phyloP scores from a whole-genome alignment of 345 rosid species.

The Salix dunnii region DNA sequence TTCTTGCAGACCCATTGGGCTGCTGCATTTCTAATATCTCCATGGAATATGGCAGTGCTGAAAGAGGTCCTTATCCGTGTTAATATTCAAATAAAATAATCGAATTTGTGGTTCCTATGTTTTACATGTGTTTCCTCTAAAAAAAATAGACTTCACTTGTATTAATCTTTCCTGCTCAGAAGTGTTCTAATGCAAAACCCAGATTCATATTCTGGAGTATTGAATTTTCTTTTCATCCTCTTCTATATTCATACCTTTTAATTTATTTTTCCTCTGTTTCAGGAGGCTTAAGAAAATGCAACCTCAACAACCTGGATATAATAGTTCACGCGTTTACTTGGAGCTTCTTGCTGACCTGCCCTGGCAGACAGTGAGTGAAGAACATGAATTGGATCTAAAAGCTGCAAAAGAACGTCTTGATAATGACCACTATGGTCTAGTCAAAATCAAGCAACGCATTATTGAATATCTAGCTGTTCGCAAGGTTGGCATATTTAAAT shows the following conservation, averaged over 20 bases:
- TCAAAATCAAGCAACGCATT: constrained; percentile 92
- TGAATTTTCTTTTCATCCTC: not conserved
- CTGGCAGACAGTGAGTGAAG: constrained; percentile 89
- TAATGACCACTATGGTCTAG: constrained; percentile 85
- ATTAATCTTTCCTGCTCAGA: not conserved
- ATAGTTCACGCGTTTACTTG: constrained; percentile 88
- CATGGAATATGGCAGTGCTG: not conserved
- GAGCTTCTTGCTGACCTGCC: constrained; percentile 98
- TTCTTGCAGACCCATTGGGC: not conserved
- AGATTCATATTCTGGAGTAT: not conserved
- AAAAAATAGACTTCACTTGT: not conserved
- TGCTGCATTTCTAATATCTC: not conserved
- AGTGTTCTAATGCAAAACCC: not conserved
- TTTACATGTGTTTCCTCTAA: not conserved
- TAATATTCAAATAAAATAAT: not conserved
- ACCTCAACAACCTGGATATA: constrained; percentile 99
- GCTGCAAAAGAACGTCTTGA: constrained; percentile 93
- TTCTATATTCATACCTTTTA: not conserved
- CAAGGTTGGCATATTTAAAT: constrained; percentile 51
- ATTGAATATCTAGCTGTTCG: constrained; percentile 99
- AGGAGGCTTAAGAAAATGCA: constrained; percentile 99
- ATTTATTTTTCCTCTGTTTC: constrained; percentile 14
- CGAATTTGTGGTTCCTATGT: not conserved
- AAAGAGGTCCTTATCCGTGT: not conserved
- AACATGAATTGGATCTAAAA: constrained; percentile 77